These are phyloP conservation scores for Fusarium haematococcum DNA, from an alignment of 2,329 filamentous ascomycete genomes.

Conservation along the genomic window DNA sequence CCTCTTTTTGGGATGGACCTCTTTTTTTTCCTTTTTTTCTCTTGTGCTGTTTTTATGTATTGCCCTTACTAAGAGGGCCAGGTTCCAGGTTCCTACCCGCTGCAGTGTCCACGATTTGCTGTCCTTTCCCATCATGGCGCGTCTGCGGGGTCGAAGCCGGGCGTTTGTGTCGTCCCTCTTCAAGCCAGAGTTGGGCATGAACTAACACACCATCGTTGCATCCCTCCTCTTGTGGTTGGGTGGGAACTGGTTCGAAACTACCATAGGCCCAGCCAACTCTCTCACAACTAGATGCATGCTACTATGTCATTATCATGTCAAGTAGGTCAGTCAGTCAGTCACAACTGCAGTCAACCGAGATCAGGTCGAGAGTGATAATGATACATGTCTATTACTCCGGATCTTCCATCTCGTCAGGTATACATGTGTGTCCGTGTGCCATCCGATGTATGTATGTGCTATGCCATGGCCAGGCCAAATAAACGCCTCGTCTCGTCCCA, in stretches of 20 bases:
- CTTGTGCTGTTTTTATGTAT: background rate
- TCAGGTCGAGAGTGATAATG: constrained; percentile 3
- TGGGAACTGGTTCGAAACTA: background rate
- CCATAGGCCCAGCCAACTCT: background rate
- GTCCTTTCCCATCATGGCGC: constrained; percentile 25
- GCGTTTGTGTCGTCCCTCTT: background rate
- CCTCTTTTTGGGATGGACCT: background rate
- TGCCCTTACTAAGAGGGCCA: background rate
- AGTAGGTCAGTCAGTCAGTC: background rate
- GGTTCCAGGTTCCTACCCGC: constrained; percentile 22
- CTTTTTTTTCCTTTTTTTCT: background rate
- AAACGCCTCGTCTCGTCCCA: constrained; percentile 38
- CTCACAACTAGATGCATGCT: background rate
- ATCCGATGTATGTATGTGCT: constrained; percentile 8
- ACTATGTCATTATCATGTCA: constrained; percentile 7
- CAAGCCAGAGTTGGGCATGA: constrained; percentile 31
- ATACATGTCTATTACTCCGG: constrained; percentile 32
- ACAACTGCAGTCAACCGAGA: background rate
- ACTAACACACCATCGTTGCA: constrained; percentile 33
- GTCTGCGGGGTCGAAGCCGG: constrained; percentile 25
- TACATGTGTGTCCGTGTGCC: constrained; percentile 8
- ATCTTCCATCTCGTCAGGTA: background rate
- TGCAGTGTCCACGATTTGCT: constrained; percentile 30
- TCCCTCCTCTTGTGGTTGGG: background rate
- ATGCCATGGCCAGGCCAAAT: constrained; percentile 32